Evolutionary conservation across 129 eudicot species (phyloP).

Genomic region (Heracleum sosnowskyi): DNA sequence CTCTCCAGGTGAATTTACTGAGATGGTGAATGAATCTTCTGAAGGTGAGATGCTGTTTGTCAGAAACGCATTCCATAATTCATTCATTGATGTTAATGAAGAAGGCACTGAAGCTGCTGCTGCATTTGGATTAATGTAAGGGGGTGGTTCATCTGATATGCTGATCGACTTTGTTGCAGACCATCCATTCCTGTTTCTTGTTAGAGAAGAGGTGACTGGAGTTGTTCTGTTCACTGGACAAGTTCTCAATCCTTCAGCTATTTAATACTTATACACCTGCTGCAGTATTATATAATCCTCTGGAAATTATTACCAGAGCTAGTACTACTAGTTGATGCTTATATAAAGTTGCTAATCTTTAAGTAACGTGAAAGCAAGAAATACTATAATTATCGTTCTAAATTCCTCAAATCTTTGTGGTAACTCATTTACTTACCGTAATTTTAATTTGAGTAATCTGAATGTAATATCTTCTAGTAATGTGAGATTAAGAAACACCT

Average conservation of each 20-base stretch:
- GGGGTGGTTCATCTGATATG: neutral
- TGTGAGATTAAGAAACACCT: no score
- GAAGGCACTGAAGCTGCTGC: constrained; percentile 41
- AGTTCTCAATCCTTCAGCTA: neutral
- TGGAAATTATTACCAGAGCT: neutral
- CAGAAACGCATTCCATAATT: constrained; percentile 15
- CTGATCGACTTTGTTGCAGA: neutral
- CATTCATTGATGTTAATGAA: constrained; percentile 34
- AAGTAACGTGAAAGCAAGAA: neutral
- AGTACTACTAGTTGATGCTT: no score
- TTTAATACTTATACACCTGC: neutral
- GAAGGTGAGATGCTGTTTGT: constrained; percentile 11
- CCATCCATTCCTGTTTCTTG: neutral
- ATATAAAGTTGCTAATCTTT: no score
- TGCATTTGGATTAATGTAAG: no score
- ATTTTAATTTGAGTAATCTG: no score
- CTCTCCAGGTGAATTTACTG: constrained; percentile 12
- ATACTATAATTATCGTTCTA: no score
- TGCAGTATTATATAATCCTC: neutral
- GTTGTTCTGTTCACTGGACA: neutral
- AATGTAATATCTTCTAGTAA: no score
- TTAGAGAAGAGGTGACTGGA: neutral
- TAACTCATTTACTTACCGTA: no score
- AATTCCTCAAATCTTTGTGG: no score
- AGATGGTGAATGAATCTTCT: constrained; percentile 26